phyloP scores from a whole-genome alignment of 768 basidiomycete species.

The Naganishia vaughanmartiniae region DNA sequence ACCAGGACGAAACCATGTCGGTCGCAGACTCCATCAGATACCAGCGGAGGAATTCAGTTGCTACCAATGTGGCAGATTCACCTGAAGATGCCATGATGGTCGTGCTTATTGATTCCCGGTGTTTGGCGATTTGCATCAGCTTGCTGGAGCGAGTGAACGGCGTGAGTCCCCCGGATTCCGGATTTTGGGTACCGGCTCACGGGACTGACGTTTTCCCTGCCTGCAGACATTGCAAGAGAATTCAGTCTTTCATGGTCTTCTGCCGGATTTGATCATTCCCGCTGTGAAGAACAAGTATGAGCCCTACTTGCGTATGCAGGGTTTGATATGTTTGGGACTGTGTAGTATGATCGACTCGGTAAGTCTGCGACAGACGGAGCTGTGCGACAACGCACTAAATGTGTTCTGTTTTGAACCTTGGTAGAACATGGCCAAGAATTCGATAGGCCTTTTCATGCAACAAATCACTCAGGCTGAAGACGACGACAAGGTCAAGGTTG shows the following conservation, averaged over 20 bases:
- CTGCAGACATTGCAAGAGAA: constrained; percentile 60
- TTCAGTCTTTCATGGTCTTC: constrained; percentile 65
- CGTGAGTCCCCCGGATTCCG: constrained; percentile 56
- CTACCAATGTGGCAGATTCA: constrained; percentile 42
- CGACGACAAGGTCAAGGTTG: constrained; percentile 64
- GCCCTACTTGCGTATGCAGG: constrained; percentile 72
- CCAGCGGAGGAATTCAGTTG: constrained; percentile 45
- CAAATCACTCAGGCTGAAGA: constrained; percentile 69
- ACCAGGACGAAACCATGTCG: constrained; percentile 24
- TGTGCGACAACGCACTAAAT: background rate
- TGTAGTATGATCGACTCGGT: constrained; percentile 72
- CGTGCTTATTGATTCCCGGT: constrained; percentile 69
- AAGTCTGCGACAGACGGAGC: background rate
- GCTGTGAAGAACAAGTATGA: constrained; percentile 80
- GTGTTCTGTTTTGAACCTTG: background rate
- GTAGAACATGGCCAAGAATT: constrained; percentile 58
- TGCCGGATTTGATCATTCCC: constrained; percentile 83
- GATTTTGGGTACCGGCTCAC: no score
- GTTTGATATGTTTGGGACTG: constrained; percentile 72
- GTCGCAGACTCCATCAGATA: constrained; percentile 23
- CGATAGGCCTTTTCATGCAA: constrained; percentile 75
- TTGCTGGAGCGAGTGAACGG: constrained; percentile 83
- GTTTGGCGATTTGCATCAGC: constrained; percentile 71
- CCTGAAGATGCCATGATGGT: constrained; percentile 62
- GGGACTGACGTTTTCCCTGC: background rate